These are phyloP conservation scores for Trichoderma pleuroti DNA, from an alignment of 2,329 filamentous ascomycete genomes.

Conservation along the genomic window DNA sequence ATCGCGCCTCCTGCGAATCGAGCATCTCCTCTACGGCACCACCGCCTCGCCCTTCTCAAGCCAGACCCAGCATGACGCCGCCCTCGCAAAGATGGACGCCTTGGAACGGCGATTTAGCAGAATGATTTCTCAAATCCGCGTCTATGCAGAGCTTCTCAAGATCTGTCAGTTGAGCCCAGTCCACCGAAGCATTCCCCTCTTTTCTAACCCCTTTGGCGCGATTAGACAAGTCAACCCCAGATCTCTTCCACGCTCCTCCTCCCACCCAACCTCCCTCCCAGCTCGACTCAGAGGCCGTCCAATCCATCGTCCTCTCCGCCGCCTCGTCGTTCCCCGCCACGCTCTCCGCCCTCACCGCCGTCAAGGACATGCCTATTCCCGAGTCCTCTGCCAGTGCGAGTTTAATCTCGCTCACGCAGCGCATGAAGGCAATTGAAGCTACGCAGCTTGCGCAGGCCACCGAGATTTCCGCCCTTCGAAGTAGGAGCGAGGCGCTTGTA, in stretches of 20 bases:
- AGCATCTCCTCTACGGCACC: constrained; percentile 55
- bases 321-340: constrained; percentile 54
- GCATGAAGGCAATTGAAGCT: constrained; percentile 59
- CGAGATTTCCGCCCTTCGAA: constrained; percentile 61
- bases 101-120: constrained; percentile 53
- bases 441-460: constrained; percentile 59
- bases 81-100: constrained; percentile 44
- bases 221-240: constrained; percentile 51
- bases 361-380: constrained; percentile 54
- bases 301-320: constrained; percentile 53
- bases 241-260: constrained; percentile 50
- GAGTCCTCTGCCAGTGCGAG: constrained; percentile 52
- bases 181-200: not conserved
- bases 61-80: constrained; percentile 36
- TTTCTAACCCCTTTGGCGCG: not conserved
- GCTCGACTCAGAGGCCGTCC: constrained; percentile 49
- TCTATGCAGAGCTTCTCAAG: constrained; percentile 57
- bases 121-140: constrained; percentile 49
- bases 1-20: constrained; percentile 55
- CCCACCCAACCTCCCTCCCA: constrained; percentile 49
- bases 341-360: constrained; percentile 55
- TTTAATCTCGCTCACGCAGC: constrained; percentile 56
- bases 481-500: constrained; percentile 59
- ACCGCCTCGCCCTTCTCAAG: constrained; percentile 30
- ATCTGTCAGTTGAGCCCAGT: constrained; percentile 48